Conservation (phyloP, 78 protist species). For the Pigoraptor vietnamica region DNA sequence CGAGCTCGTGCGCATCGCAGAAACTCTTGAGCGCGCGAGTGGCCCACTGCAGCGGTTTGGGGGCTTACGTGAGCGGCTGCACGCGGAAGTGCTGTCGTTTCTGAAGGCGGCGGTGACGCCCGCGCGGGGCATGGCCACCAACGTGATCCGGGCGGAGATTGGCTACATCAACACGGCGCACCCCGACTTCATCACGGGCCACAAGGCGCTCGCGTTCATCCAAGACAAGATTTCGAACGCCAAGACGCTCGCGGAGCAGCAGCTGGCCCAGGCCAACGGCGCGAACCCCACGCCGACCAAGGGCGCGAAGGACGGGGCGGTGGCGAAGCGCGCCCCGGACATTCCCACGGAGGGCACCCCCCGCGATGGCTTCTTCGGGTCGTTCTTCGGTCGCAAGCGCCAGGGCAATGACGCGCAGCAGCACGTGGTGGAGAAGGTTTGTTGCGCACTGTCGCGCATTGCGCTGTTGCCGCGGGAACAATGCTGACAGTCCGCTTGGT, state of each 20-base stretch:
- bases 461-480: neutral
- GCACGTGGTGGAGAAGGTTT: neutral
- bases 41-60: neutral
- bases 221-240: neutral
- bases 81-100: neutral
- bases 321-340: neutral
- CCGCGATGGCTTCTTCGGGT: neutral
- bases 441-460: neutral
- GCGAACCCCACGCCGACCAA: neutral
- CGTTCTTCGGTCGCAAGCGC: neutral
- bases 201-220: neutral
- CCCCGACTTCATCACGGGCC: conserved; percentile 76
- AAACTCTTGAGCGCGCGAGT: neutral
- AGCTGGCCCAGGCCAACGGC: neutral
- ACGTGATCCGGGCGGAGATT: conserved; percentile 63
- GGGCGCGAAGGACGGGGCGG: neutral
- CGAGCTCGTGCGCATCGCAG: conserved; percentile 48
- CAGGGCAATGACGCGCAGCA: neutral
- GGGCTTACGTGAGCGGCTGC: neutral
- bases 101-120: neutral
- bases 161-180: conserved; percentile 84
- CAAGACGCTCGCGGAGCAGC: neutral
- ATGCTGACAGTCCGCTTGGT: neutral
- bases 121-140: conserved; percentile 35
- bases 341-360: neutral